Percentiles rank a stretch among this genome's conserved stretches.
Conservation (phyloP, 805 yeast species). For the Ogataea ramenticola region DNA sequence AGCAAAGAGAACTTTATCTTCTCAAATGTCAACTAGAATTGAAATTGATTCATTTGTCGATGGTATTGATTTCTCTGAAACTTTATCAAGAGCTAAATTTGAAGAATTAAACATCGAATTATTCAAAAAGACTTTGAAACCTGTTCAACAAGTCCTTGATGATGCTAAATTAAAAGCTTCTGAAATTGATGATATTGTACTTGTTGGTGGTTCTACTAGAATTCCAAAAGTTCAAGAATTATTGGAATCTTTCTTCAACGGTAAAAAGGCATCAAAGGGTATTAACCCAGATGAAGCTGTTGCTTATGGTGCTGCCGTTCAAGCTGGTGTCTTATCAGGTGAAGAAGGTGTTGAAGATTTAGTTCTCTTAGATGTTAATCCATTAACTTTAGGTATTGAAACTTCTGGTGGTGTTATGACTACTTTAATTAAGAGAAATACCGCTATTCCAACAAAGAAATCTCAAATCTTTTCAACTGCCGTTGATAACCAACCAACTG, state of each 20-base stretch:
- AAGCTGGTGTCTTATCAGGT: slow-evolving; percentile 96
- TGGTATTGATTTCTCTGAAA: slow-evolving; percentile 92
- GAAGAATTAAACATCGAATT: slow-evolving; percentile 92
- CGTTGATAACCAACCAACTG: slow-evolving; percentile 94
- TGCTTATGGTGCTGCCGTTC: slow-evolving; percentile 99
- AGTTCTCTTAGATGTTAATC: slow-evolving; percentile 87
- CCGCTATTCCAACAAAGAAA: slow-evolving; percentile 92
- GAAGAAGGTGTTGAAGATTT: slow-evolving; percentile 89
- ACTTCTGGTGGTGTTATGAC: slow-evolving; percentile 98
- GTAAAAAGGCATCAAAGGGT: slow-evolving; percentile 95
- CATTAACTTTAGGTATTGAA: slow-evolving; percentile 92
- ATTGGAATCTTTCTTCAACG: slow-evolving; percentile 82
- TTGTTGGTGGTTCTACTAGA: slow-evolving; percentile 99
- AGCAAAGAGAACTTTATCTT: slow-evolving; percentile 93
- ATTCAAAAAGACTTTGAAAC: slow-evolving; percentile 91
- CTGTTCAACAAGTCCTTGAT: slow-evolving; percentile 91
- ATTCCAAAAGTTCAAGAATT: slow-evolving; percentile 97
- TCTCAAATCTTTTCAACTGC: slow-evolving; percentile 94
- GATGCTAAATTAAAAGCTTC: slow-evolving; percentile 85
- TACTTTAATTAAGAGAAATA: slow-evolving; percentile 87
- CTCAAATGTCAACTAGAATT: slow-evolving; percentile 91
- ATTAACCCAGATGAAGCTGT: slow-evolving; percentile 99
- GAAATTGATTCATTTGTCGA: slow-evolving; percentile 94
- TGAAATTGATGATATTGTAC: slow-evolving; percentile 88
- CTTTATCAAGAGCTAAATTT: slow-evolving; percentile 94